These are phyloP conservation scores for Setaria viridis DNA, from an alignment of 202 grass and related monocot species.

Conservation along the genomic window DNA sequence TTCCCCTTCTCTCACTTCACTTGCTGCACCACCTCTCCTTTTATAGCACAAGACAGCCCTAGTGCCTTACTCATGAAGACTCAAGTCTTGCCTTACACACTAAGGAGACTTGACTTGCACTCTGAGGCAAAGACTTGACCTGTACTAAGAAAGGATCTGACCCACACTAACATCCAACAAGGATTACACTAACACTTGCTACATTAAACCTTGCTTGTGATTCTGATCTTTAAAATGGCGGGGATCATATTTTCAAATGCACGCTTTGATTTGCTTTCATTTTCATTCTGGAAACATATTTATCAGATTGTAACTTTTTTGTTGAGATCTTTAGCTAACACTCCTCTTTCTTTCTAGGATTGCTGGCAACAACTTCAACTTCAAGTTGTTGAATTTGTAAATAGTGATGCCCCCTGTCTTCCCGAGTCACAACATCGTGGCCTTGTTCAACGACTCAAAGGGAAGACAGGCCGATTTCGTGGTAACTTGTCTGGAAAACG, in stretches of 20 bases:
- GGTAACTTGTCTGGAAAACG: conserved; percentile 97
- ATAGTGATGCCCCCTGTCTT: conserved; percentile 87
- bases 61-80: neutral
- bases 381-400: conserved; percentile 91
- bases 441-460: conserved; percentile 91
- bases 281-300: conserved; percentile 30
- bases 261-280: conserved; percentile 12
- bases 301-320: conserved; percentile 27
- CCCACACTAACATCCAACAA: no score
- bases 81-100: neutral
- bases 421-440: conserved; percentile 67
- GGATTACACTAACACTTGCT: no score
- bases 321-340: conserved; percentile 26
- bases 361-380: conserved; percentile 80
- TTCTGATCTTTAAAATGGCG: neutral
- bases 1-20: no score
- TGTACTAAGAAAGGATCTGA: no score
- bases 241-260: neutral
- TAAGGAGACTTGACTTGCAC: neutral
- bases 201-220: neutral
- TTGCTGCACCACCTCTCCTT: no score
- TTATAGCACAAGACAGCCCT: neutral
- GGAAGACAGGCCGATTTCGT: conserved; percentile 92
- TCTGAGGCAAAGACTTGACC: neutral
- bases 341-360: conserved; percentile 56